Evolutionary conservation across 2,329 filamentous ascomycete genomes (phyloP), one percentile per base, ranked within the genome.

Genomic region (Sclerotinia spermophila): DNA sequence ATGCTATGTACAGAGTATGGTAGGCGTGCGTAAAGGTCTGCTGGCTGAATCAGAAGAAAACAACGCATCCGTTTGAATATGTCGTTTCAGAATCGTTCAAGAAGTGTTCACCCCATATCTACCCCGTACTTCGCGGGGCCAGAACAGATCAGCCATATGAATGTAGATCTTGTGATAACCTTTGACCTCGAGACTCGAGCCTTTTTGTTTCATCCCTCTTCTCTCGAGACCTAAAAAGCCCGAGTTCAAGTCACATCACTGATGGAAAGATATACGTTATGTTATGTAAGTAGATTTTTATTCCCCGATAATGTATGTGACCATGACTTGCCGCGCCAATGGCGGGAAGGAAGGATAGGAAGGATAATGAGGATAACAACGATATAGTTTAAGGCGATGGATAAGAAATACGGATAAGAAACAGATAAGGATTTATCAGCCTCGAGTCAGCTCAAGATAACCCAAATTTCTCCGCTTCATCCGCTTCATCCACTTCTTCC

Each of bases 151-250:
- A 64, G 33, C 61, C 44, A 64, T 24, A 65, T 51, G 44, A 51
- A 65, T 38, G 21, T 38, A 65, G 61, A 65, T 65, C 61, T 65
- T 51, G 61, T 65, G 61, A 65, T 65, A n/a, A 51, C 13, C 33
- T 53, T 51, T 51, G 61, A 19, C 44, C 61, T 64, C 30, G 44
- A 65, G 44, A 62, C 60, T 48, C 42, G 21, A 62, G 42, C 5
- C 27, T 61, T 44, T 21, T 17, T 17, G 27, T 44, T 60, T 48
- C 48, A 59, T 27, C 40, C 2, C 24, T 38, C 35, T 27, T 21
- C 40, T 33, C 15, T n/a, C 7, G 42, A 45, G 27, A n/a, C 30
- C 44, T n/a, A 21, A 38, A 21, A 65, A 65, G 44, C 61, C 61
- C 61, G 61, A 65, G 61, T 38, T 65, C 33, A 51, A 27, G 44